Evolutionary conservation across 2,329 filamentous ascomycete genomes (phyloP), one percentile per base, ranked within the genome.

Genomic region (Colletotrichum sansevieriae): DNA sequence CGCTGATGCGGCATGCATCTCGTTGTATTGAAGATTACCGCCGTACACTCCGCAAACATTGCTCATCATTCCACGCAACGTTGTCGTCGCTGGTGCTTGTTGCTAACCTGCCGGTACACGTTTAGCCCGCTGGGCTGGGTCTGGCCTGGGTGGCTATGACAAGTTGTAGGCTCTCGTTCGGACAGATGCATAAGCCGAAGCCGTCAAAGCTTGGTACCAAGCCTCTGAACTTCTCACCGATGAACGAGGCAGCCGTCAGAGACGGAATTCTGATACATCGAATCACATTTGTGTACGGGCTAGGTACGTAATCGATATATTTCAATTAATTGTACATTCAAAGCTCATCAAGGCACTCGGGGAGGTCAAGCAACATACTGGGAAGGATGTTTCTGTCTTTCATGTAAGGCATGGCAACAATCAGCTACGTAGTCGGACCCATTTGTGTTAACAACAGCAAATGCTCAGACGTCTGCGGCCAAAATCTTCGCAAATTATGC

Each of bases 21-120:
- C 22, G 22, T 22, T 37, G 35, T 37, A 12, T 7, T 12, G 35
- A 37, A 37, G 35, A 37, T 3, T 18, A 2, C 3, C 25, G 33
- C 11, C 29, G 1, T 1, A 35, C 11, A 4, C 15, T 29, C 15
- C 29, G n/a, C 4, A 29, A 12, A 35, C 33, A 44, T 9, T 10
- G 15, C 15, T 1, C 13, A 35, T 10, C 22, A 46, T 39, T 29
- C 7, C 49, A 12, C 51, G 56, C 7, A 82, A 82, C 51, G 79
- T 86, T 58, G 80, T 86, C 35, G 77, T 87, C 52, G 87, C 85
- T 0, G 85, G 85, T 9, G 83, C 72, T 33, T 86, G 84, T 0
- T 85, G 85, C 25, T 87, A 87, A 64, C 81, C 87, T 0, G 85
- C 85, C 22, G 85, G 85, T 3, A 81, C 79, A 0, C 75, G 87